phyloP scores from a whole-genome alignment of 2,329 filamentous ascomycete species.

The Madurella mycetomatis region DNA sequence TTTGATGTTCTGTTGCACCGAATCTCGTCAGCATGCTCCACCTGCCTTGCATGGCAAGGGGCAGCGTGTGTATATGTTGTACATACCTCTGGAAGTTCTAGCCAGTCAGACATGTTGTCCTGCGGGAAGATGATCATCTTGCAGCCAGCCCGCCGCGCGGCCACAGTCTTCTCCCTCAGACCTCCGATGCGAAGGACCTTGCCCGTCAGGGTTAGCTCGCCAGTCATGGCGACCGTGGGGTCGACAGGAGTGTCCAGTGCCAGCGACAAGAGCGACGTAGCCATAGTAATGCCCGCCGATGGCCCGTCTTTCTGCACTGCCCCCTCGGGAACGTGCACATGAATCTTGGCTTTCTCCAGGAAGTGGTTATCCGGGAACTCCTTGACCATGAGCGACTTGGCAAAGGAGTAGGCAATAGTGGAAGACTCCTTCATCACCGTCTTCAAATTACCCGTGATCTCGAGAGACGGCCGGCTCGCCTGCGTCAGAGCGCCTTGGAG shows the following conservation, averaged over 20 bases:
- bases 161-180: slow-evolving; percentile 93
- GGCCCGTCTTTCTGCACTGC: slow-evolving; percentile 93
- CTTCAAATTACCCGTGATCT: slow-evolving; percentile 93
- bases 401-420: slow-evolving; percentile 90
- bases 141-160: slow-evolving; percentile 84
- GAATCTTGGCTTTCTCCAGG: slow-evolving; percentile 92
- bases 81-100: slow-evolving; percentile 90
- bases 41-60: background rate
- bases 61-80: background rate
- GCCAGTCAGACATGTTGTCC: slow-evolving; percentile 95
- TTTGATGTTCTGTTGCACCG: slow-evolving; percentile 79
- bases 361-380: slow-evolving; percentile 88
- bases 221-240: slow-evolving; percentile 94
- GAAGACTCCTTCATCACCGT: slow-evolving; percentile 98
- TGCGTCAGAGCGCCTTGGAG: slow-evolving; percentile 75
- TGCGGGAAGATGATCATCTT: slow-evolving; percentile 91
- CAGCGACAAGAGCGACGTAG: slow-evolving; percentile 83
- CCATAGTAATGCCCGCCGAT: slow-evolving; percentile 95
- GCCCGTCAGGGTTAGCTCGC: slow-evolving; percentile 91
- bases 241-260: slow-evolving; percentile 74
- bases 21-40: slow-evolving; percentile 13
- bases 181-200: slow-evolving; percentile 95
- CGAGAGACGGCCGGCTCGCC: slow-evolving; percentile 70
- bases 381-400: slow-evolving; percentile 81
- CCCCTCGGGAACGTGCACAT: slow-evolving; percentile 94